Evolutionary conservation across 768 basidiomycete genomes (phyloP).

Genomic region (Serpula lacrymans): DNA sequence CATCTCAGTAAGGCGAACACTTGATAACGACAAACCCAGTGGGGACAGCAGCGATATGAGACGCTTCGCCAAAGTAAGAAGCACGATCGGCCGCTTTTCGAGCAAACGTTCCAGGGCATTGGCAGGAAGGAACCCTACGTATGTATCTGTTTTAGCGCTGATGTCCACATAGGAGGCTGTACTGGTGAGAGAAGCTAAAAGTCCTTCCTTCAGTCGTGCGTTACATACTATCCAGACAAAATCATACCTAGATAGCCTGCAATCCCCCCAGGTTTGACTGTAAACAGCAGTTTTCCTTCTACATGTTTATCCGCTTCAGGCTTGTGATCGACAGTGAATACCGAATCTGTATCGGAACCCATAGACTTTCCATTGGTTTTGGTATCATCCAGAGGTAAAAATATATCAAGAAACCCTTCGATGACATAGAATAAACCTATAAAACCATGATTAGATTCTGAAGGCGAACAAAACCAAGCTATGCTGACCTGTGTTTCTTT

Average conservation of each 20-base stretch:
- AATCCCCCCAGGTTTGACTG: conserved; percentile 95
- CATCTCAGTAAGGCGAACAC: too few species aligned
- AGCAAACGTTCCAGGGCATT: conserved; percentile 85
- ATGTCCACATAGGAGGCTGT: conserved; percentile 97
- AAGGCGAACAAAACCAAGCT: too few species aligned
- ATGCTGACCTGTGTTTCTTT: conserved; percentile 72
- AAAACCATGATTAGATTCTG: conserved; percentile 1
- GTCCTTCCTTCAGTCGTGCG: not conserved
- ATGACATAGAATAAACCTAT: conserved; percentile 89
- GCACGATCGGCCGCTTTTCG: conserved; percentile 92
- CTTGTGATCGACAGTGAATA: conserved; percentile 31
- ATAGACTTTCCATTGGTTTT: conserved; percentile 15
- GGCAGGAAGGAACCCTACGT: conserved; percentile 91
- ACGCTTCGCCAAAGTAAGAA: conserved; percentile 94
- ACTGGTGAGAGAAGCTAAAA: conserved; percentile 78
- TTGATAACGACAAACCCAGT: conserved; percentile 63
- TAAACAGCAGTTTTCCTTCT: conserved; percentile 75
- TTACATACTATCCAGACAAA: not conserved
- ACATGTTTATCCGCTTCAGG: conserved; percentile 29
- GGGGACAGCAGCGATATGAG: conserved; percentile 93
- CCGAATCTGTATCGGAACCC: conserved; percentile 34
- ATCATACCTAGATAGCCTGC: conserved; percentile 86
- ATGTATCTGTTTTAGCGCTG: conserved; percentile 95
- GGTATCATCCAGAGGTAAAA: conserved; percentile 53
- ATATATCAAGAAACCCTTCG: conserved; percentile 92